Percentiles rank a stretch among this genome's conserved stretches.
Evolutionary conservation across 2,329 filamentous ascomycete species (phyloP).

Genomic region (Scleromitrula shiraiana): DNA sequence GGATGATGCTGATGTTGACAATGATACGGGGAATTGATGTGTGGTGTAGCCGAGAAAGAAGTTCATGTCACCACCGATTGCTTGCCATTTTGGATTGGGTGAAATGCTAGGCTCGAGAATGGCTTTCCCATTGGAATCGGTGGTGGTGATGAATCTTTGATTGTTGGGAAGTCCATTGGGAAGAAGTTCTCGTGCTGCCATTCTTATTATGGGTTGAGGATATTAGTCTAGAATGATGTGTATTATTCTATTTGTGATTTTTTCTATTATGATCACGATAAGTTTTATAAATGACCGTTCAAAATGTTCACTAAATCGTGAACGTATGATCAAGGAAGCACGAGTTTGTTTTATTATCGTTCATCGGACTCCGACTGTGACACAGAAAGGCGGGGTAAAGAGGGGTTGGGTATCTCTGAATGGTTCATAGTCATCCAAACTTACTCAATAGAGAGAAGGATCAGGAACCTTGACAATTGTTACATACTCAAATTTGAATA

Average conservation of each 20-base stretch:
- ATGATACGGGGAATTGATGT: slow-evolving; percentile 14
- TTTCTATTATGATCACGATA: too few species aligned
- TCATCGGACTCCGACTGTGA: not conserved
- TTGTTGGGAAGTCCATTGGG: slow-evolving; percentile 18
- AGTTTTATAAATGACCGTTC: too few species aligned
- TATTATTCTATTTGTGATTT: too few species aligned
- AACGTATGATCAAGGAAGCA: too few species aligned
- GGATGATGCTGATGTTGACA: not conserved
- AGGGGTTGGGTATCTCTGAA: not conserved
- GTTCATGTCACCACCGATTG: slow-evolving; percentile 12
- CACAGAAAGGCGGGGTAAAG: not conserved
- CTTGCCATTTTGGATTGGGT: slow-evolving; percentile 10
- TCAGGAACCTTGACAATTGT: not conserved
- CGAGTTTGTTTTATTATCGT: not conserved
- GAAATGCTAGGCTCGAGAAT: slow-evolving; percentile 15
- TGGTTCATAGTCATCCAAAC: not conserved
- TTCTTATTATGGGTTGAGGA: not conserved
- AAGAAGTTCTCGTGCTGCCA: slow-evolving; percentile 1
- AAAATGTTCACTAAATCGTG: too few species aligned
- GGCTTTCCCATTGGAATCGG: slow-evolving; percentile 18
- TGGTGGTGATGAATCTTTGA: slow-evolving; percentile 21
- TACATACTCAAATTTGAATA: too few species aligned
- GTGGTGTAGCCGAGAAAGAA: slow-evolving; percentile 25
- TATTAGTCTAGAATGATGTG: not conserved
- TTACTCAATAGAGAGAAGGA: too few species aligned